Percentiles rank a stretch among this genome's conserved stretches.
These are phyloP conservation scores for Globisporangium iwayamae DNA, from an alignment of 352 stramenopile genomes.

Conservation along the genomic window DNA sequence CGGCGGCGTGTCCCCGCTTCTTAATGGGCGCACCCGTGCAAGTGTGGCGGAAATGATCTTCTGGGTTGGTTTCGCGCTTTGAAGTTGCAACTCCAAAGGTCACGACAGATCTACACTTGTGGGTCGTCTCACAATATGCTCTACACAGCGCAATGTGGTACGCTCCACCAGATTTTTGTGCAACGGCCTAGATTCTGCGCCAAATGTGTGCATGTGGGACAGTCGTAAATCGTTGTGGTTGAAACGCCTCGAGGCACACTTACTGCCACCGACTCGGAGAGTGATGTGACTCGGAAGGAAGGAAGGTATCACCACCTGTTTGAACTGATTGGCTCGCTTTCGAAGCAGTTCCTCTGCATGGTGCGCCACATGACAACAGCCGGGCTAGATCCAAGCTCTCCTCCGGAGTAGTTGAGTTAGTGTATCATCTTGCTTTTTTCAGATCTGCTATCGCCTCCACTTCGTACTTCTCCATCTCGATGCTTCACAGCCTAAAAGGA, in stretches of 20 bases:
- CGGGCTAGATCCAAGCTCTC: too few species aligned
- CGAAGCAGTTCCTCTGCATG: neutral
- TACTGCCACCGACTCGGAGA: constrained; percentile 3
- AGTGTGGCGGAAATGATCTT: too few species aligned
- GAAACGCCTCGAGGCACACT: neutral
- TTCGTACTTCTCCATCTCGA: neutral
- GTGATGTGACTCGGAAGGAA: neutral
- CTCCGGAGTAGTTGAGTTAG: too few species aligned
- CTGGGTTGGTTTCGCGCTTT: constrained; percentile 7
- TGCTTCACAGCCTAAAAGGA: too few species aligned
- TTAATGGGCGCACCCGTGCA: too few species aligned
- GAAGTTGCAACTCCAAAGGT: constrained; percentile 2
- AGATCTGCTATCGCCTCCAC: too few species aligned
- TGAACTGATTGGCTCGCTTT: neutral
- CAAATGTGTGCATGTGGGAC: neutral
- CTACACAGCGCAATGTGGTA: neutral
- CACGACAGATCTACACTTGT: neutral
- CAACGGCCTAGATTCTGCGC: neutral
- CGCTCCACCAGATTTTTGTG: neutral
- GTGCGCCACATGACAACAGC: too few species aligned
- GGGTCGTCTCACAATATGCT: neutral
- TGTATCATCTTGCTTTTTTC: too few species aligned
- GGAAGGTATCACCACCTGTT: neutral
- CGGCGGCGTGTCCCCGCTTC: too few species aligned
- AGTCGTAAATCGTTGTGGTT: neutral